Evolutionary conservation across 768 basidiomycete species (phyloP).

Genomic region (Amanita fuliginea): DNA sequence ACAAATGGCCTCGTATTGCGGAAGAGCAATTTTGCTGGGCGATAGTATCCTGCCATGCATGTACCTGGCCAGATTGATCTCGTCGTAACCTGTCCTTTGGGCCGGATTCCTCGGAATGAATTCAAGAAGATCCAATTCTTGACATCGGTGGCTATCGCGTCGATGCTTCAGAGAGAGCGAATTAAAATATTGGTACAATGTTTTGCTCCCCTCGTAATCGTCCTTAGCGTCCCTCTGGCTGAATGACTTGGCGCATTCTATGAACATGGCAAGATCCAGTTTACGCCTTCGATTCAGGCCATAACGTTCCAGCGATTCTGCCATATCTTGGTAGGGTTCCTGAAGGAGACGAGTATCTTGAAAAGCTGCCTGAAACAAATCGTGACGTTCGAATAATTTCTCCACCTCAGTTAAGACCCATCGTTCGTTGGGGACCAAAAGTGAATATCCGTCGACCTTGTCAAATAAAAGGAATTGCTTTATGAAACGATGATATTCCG

Average conservation of each 20-base stretch:
- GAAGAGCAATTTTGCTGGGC: slow-evolving; percentile 25
- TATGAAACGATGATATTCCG: not conserved
- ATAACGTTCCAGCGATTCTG: slow-evolving; percentile 14
- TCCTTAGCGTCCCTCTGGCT: slow-evolving; percentile 2
- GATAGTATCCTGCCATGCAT: slow-evolving; percentile 22
- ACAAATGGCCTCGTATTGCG: slow-evolving; percentile 26
- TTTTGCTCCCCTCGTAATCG: slow-evolving; percentile 13
- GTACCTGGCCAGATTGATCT: slow-evolving; percentile 13
- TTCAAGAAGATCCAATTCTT: slow-evolving; percentile 18
- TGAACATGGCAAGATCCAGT: slow-evolving; percentile 24
- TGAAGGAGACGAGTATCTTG: slow-evolving; percentile 21
- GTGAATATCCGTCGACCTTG: not conserved
- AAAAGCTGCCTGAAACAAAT: slow-evolving; percentile 26
- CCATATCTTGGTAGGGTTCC: slow-evolving; percentile 17
- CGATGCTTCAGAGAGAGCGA: slow-evolving; percentile 20
- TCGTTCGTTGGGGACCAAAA: slow-evolving; percentile 24
- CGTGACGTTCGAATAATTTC: slow-evolving; percentile 23
- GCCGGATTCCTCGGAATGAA: slow-evolving; percentile 32
- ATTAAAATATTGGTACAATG: slow-evolving; percentile 20
- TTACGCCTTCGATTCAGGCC: slow-evolving; percentile 20
- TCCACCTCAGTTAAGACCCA: slow-evolving; percentile 14
- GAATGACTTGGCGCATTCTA: slow-evolving; percentile 22
- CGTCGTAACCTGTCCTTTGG: slow-evolving; percentile 10
- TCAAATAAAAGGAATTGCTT: not conserved
- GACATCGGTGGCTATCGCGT: slow-evolving; percentile 16